phyloP scores from a whole-genome alignment of 768 basidiomycete genomes.

The Hydnomerulius pinastri region DNA sequence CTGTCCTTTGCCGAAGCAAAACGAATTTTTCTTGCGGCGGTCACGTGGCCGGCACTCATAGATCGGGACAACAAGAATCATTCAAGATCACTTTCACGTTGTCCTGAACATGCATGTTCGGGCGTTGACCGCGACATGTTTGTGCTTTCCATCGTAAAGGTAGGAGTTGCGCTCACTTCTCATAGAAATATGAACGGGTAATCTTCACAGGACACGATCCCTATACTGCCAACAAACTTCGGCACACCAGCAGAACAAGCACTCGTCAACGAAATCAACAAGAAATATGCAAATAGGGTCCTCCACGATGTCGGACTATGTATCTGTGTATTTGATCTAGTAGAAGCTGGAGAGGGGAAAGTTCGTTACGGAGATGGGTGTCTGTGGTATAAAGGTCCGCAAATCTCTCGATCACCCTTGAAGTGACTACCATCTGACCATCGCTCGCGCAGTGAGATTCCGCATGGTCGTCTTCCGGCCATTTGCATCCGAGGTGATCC shows the following conservation, averaged over 20 bases:
- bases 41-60: slow-evolving; percentile 18
- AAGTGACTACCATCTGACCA: background rate
- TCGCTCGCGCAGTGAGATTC: slow-evolving; percentile 65
- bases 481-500: slow-evolving; percentile 84
- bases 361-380: slow-evolving; percentile 94
- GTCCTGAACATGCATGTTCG: background rate
- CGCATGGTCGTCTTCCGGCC: slow-evolving; percentile 90
- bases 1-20: background rate
- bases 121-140: slow-evolving; percentile 38
- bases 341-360: slow-evolving; percentile 86
- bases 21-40: slow-evolving; percentile 1
- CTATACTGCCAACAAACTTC: slow-evolving; percentile 88
- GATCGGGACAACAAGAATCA: background rate
- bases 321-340: slow-evolving; percentile 85
- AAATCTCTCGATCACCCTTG: too few relatives aligned
- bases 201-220: slow-evolving; percentile 75
- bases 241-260: slow-evolving; percentile 76
- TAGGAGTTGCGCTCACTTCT: background rate
- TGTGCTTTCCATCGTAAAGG: slow-evolving; percentile 48
- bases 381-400: slow-evolving; percentile 89
- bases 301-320: slow-evolving; percentile 91
- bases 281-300: slow-evolving; percentile 92
- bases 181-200: background rate
- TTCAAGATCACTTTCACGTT: background rate
- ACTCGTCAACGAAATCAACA: slow-evolving; percentile 84